Base-by-base conservation (phyloP, 148 eudicot species). In the Polygonum maritimum region DNA sequence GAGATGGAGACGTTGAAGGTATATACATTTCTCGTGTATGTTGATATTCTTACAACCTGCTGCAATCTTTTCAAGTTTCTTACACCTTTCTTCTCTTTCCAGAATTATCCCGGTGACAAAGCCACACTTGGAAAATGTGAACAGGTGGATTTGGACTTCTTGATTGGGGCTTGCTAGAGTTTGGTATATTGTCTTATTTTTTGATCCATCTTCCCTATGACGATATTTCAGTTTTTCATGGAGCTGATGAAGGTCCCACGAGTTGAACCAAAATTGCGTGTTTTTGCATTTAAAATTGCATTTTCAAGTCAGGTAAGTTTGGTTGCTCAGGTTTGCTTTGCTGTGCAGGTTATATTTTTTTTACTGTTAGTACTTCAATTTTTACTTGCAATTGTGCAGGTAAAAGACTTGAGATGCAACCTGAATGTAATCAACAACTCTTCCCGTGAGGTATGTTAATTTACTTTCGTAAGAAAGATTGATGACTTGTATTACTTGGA, bases 231-330 rank as follows among this genome's bases (percentile, higher is more conserved):
- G 97, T 95, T 95, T 83, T 92, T 92, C 84, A 79, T 92, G 84
- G 97, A 95, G 89, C 81, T 95, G 86, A 95, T 95, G 98, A 95
- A 95, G 80, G 96, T 95, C 72, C 97, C 94, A 73, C 90, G 97
- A 74, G 97, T 95, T 48, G 98, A 95, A 79, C 84, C 97, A 62
- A 95, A 95, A 82, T 84, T 95, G 74, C 84, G 98, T 87, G 98
- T 95, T 73, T 95, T 95, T 87, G 91, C 96, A 19, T 95, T 95
- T 63, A 92, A 88, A 78, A 95, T 95, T 55, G 86, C 92, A 40
- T 95, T 95, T 83, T 80, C 88, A 18, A 89, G 77, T 82, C 98
- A 95, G 96, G 98, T 92, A 85, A 31, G 21, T 45, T 73, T 33
- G 33, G 49, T 74, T 57, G 14, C 48, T 57, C 48, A 18, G 31